Evolutionary conservation across 768 basidiomycete genomes (phyloP).

Genomic region (Podaxis rugospora): DNA sequence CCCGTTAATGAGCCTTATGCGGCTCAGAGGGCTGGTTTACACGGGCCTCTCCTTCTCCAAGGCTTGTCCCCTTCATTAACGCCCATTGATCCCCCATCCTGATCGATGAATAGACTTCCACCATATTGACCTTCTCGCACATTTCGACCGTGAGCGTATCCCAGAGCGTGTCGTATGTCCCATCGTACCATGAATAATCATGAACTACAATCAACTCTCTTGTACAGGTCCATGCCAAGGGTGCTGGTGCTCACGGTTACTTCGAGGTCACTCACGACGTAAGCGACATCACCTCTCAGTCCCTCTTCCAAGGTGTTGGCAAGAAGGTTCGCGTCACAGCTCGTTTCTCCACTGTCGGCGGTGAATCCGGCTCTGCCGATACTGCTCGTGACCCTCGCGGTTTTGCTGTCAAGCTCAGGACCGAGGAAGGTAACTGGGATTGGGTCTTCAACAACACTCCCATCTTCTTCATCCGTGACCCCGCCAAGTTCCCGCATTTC

Average conservation of each 20-base stretch:
- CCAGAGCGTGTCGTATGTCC: conserved; percentile 83
- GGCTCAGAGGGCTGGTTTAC: conserved; percentile 65
- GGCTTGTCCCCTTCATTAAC: conserved; percentile 36
- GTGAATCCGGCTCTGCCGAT: conserved; percentile 85
- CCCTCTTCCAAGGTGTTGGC: conserved; percentile 60
- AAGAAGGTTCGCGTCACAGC: conserved; percentile 71
- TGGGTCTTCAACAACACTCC: conserved; percentile 94
- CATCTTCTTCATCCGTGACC: conserved; percentile 85
- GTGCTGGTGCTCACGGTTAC: conserved; percentile 88
- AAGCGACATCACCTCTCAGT: conserved; percentile 73
- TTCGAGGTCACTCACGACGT: conserved; percentile 88
- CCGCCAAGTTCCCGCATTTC: conserved; percentile 89
- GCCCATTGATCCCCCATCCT: conserved; percentile 11
- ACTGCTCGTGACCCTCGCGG: conserved; percentile 93
- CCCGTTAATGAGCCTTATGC: conserved; percentile 75
- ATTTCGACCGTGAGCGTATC: conserved; percentile 94
- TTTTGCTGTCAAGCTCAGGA: conserved; percentile 86
- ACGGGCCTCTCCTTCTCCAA: conserved; percentile 87
- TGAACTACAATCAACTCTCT: conserved; percentile 17
- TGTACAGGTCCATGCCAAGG: conserved; percentile 83
- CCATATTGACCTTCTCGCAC: conserved; percentile 84
- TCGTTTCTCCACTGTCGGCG: conserved; percentile 93
- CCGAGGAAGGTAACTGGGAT: conserved; percentile 89
- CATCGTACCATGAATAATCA: not conserved
- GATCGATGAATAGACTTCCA: conserved; percentile 60